Evolutionary conservation across 345 rosid species (phyloP).

Genomic region (Microcos paniculata): DNA sequence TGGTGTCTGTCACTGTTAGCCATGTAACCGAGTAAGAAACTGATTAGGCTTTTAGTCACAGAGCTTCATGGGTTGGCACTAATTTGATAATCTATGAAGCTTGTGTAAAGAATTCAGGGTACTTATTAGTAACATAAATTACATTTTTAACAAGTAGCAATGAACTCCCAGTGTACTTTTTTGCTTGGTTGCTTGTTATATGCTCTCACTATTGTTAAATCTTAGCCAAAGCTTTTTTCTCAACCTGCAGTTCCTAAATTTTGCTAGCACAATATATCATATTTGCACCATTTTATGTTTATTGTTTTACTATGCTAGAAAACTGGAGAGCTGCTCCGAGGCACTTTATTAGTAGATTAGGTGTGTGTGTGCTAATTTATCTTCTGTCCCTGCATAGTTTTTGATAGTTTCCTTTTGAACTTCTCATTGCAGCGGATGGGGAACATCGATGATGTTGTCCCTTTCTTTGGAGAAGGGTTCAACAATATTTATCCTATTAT

Average conservation of each 20-base stretch:
- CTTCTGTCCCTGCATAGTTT: background rate
- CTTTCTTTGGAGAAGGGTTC: constrained; percentile 79
- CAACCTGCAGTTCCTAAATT: background rate
- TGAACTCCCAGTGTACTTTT: background rate
- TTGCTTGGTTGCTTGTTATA: background rate
- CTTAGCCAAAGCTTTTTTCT: background rate
- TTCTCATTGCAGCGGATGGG: constrained; percentile 87
- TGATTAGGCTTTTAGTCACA: background rate
- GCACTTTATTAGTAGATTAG: background rate
- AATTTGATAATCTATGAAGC: background rate
- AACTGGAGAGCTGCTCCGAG: background rate
- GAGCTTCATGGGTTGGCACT: background rate
- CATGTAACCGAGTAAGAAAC: background rate
- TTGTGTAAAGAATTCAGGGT: background rate
- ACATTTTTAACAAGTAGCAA: background rate
- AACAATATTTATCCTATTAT: constrained; percentile 95
- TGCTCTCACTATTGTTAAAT: background rate
- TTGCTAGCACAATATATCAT: background rate
- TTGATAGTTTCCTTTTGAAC: constrained; percentile 13
- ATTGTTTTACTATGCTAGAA: background rate
- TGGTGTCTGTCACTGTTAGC: constrained; percentile 1
- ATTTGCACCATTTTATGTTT: background rate
- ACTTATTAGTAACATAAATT: background rate
- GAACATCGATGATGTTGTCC: constrained; percentile 77
- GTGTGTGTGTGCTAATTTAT: background rate